Conservation (phyloP, 306 rosid genomes). For the Vigna reflexopilosa region DNA sequence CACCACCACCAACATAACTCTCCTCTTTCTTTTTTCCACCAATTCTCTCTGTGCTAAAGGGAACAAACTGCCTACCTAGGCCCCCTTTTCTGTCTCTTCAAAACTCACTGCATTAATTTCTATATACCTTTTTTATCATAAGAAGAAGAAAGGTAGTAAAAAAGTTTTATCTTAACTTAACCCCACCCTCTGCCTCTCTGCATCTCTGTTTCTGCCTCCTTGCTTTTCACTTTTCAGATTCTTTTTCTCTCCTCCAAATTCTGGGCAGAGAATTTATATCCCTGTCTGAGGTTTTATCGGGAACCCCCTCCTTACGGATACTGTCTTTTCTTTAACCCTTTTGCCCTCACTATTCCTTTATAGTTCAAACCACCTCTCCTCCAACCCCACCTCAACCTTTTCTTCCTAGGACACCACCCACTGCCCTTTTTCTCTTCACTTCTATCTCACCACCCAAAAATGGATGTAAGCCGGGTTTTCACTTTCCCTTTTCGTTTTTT, state of each 20-base stretch:
- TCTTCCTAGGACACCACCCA: background rate
- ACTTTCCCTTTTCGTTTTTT: background rate
- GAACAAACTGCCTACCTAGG: conserved; percentile 32
- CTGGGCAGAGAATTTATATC: conserved; percentile 49
- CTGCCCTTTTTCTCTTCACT: background rate
- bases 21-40: background rate
- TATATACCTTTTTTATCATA: background rate
- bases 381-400: conserved; percentile 7
- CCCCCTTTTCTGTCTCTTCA: conserved; percentile 25
- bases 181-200: background rate
- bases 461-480: conserved; percentile 45
- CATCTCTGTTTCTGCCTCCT: background rate
- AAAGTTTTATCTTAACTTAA: background rate
- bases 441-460: conserved; percentile 3
- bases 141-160: conserved; percentile 24
- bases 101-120: background rate
- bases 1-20: background rate
- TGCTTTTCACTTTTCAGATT: conserved; percentile 37
- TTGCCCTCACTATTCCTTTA: background rate
- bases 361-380: background rate
- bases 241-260: conserved; percentile 14
- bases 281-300: conserved; percentile 44
- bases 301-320: background rate
- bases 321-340: conserved; percentile 9
- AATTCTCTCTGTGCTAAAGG: conserved; percentile 18